phyloP scores from a whole-genome alignment of 2,329 filamentous ascomycete genomes.

The Paecilomyces variotii region DNA sequence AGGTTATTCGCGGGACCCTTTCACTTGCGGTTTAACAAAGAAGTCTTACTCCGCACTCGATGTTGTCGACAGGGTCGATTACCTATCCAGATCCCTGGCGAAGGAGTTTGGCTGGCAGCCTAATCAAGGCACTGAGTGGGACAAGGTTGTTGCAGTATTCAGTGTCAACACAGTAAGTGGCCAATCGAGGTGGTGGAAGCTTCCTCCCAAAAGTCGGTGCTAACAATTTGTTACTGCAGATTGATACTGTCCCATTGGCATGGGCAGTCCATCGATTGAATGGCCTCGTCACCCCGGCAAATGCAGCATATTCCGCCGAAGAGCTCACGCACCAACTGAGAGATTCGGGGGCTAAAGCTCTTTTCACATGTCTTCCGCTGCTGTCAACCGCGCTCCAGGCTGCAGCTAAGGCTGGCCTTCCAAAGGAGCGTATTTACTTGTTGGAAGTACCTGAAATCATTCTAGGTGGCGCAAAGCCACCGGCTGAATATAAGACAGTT shows the following conservation, averaged over 20 bases:
- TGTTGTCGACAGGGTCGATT: constrained; percentile 58
- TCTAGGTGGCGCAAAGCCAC: constrained; percentile 38
- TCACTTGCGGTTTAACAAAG: constrained; percentile 68
- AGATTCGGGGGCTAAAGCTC: constrained; percentile 58
- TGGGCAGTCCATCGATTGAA: constrained; percentile 68
- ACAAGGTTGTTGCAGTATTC: constrained; percentile 70
- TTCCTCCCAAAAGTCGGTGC: neutral
- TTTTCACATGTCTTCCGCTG: constrained; percentile 65
- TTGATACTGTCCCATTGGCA: constrained; percentile 65
- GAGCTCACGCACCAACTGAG: constrained; percentile 67
- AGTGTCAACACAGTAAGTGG: constrained; percentile 65
- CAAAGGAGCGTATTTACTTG: constrained; percentile 58
- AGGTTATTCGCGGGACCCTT: constrained; percentile 58
- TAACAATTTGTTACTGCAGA: constrained; percentile 34
- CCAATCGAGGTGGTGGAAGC: neutral
- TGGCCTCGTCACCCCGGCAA: constrained; percentile 67
- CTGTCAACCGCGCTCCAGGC: constrained; percentile 58
- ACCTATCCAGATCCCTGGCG: constrained; percentile 58
- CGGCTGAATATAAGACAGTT: constrained; percentile 51
- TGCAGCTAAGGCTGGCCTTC: constrained; percentile 55
- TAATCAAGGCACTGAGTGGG: constrained; percentile 67
- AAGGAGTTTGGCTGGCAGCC: constrained; percentile 65
- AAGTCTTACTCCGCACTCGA: constrained; percentile 57
- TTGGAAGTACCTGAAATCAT: constrained; percentile 56
- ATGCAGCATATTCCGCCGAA: constrained; percentile 61